These are phyloP conservation scores for Dentipellis fragilis DNA, from an alignment of 768 basidiomycete species.

Conservation along the genomic window DNA sequence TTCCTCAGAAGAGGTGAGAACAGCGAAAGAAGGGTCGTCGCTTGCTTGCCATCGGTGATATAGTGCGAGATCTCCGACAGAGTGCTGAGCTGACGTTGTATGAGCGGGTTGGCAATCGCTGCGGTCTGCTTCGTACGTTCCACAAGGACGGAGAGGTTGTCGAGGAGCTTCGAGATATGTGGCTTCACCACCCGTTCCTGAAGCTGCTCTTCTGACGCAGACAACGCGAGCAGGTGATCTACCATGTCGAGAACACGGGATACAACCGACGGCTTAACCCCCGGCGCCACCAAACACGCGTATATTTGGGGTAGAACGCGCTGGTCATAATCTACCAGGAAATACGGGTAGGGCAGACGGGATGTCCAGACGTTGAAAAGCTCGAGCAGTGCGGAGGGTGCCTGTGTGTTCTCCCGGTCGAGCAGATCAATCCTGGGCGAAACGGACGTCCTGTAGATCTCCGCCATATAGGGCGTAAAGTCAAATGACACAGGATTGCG, in stretches of 20 bases:
- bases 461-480: conserved; percentile 58
- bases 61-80: conserved; percentile 74
- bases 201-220: conserved; percentile 39
- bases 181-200: conserved; percentile 52
- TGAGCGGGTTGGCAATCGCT: conserved; percentile 48
- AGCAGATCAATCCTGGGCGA: conserved; percentile 70
- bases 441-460: conserved; percentile 63
- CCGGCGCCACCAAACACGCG: conserved; percentile 68
- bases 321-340: conserved; percentile 61
- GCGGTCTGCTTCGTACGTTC: conserved; percentile 45
- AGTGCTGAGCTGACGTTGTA: conserved; percentile 74
- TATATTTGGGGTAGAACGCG: conserved; percentile 69
- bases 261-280: conserved; percentile 81
- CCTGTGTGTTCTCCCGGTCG: conserved; percentile 81
- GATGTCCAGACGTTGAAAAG: conserved; percentile 73
- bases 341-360: conserved; percentile 42
- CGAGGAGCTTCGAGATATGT: conserved; percentile 60
- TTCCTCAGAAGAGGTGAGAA: conserved; percentile 76
- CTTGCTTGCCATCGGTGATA: conserved; percentile 60
- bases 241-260: conserved; percentile 78
- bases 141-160: conserved; percentile 60
- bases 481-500: conserved; percentile 62
- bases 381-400: conserved; percentile 82
- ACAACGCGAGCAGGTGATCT: conserved; percentile 52
- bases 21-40: conserved; percentile 57